phyloP scores from a whole-genome alignment of 352 stramenopile species.

The Pythium sp. region DNA sequence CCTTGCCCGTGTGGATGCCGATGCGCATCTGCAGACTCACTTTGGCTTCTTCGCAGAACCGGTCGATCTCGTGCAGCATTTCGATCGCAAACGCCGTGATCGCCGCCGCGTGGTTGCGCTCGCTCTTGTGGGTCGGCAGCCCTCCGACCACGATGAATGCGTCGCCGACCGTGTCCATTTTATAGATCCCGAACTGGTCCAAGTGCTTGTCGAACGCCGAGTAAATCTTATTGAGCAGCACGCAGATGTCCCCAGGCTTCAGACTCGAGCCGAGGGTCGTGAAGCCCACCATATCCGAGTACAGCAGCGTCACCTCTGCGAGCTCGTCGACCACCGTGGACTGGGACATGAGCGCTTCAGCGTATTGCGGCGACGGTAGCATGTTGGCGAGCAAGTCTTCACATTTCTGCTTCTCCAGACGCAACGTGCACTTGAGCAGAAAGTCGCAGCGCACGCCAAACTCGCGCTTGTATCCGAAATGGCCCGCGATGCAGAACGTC shows the following conservation, averaged over 20 bases:
- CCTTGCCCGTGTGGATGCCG: constrained; percentile 79
- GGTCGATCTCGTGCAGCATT: constrained; percentile 84
- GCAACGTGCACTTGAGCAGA: constrained; percentile 73
- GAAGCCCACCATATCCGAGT: constrained; percentile 87
- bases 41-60: constrained; percentile 59
- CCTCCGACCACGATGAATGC: constrained; percentile 83
- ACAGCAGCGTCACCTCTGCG: constrained; percentile 79
- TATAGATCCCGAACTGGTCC: constrained; percentile 81
- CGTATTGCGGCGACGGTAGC: constrained; percentile 73
- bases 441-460: constrained; percentile 69
- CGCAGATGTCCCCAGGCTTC: constrained; percentile 61
- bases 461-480: constrained; percentile 68
- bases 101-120: constrained; percentile 66
- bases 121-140: constrained; percentile 66
- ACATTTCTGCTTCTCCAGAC: constrained; percentile 77
- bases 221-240: constrained; percentile 83
- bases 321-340: constrained; percentile 80
- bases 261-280: constrained; percentile 62
- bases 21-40: constrained; percentile 85
- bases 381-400: constrained; percentile 85
- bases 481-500: constrained; percentile 25
- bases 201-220: constrained; percentile 78
- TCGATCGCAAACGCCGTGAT: constrained; percentile 79
- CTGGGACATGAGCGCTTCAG: constrained; percentile 65
- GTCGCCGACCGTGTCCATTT: constrained; percentile 86